Conservation (phyloP, 257 asterid species). For the Solanum boliviense region DNA sequence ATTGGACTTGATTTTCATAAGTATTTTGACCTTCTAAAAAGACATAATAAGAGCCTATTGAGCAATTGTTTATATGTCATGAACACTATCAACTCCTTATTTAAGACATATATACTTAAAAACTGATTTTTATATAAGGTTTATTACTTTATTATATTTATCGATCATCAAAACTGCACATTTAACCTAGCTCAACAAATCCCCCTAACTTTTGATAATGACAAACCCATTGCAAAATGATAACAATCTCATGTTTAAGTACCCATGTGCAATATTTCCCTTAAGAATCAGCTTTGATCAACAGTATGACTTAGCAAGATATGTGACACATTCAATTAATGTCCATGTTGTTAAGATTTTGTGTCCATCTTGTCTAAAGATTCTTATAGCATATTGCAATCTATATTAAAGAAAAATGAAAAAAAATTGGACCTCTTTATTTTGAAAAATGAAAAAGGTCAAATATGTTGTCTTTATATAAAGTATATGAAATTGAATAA, state of each 20-base stretch:
- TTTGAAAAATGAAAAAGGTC: background rate
- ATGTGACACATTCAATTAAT: background rate
- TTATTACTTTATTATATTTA: too few species aligned
- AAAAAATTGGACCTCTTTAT: background rate
- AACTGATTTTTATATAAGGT: too few species aligned
- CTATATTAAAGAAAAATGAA: background rate
- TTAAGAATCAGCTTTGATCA: background rate
- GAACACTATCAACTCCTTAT: background rate
- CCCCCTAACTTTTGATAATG: background rate
- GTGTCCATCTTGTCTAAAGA: background rate
- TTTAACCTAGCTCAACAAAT: background rate
- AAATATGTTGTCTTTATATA: background rate
- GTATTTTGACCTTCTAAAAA: too few species aligned
- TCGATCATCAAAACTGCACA: background rate
- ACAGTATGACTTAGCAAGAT: background rate
- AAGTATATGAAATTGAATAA: background rate
- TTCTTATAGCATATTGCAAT: background rate
- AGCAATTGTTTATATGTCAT: background rate
- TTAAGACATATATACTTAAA: too few species aligned
- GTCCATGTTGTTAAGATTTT: background rate
- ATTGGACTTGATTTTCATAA: too few species aligned
- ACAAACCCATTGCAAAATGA: background rate
- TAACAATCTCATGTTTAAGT: background rate
- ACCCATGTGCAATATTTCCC: background rate
- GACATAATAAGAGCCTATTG: too few species aligned